phyloP scores from a whole-genome alignment of 2,329 filamentous ascomycete genomes.

The Metarhizium guizhouense region DNA sequence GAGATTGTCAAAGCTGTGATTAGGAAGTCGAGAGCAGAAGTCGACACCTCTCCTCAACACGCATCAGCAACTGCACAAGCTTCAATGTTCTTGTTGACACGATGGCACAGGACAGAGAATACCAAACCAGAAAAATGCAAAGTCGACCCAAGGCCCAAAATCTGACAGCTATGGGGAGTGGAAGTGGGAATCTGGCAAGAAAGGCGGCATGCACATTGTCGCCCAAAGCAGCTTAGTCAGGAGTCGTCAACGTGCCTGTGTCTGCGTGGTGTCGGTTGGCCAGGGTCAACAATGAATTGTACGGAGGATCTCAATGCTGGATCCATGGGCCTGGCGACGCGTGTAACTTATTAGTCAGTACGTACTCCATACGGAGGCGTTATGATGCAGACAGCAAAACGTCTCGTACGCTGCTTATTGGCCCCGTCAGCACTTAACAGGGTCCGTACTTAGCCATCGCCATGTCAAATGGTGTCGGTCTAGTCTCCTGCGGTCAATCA shows the following conservation, averaged over 20 bases:
- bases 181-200: not conserved
- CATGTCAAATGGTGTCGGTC: too few relatives aligned
- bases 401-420: too few relatives aligned
- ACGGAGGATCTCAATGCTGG: too few relatives aligned
- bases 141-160: not conserved
- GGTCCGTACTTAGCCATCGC: too few relatives aligned
- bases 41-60: not conserved
- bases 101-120: not conserved
- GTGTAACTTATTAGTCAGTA: too few relatives aligned
- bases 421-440: too few relatives aligned
- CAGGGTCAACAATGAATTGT: too few relatives aligned
- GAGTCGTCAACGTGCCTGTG: not conserved
- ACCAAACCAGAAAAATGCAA: not conserved
- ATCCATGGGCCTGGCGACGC: too few relatives aligned
- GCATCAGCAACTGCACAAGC: not conserved
- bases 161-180: not conserved
- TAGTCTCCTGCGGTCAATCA: too few relatives aligned
- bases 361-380: too few relatives aligned
- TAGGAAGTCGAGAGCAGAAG: not conserved
- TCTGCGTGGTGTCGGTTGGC: not conserved
- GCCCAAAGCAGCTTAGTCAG: conserved; percentile 11
- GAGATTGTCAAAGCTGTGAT: not conserved
- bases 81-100: not conserved
- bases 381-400: too few relatives aligned
- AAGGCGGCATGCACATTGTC: not conserved